Percentiles rank a stretch among this genome's conserved stretches.
phyloP scores from a whole-genome alignment of 2,329 filamentous ascomycete species.

The Thelonectria olida region DNA sequence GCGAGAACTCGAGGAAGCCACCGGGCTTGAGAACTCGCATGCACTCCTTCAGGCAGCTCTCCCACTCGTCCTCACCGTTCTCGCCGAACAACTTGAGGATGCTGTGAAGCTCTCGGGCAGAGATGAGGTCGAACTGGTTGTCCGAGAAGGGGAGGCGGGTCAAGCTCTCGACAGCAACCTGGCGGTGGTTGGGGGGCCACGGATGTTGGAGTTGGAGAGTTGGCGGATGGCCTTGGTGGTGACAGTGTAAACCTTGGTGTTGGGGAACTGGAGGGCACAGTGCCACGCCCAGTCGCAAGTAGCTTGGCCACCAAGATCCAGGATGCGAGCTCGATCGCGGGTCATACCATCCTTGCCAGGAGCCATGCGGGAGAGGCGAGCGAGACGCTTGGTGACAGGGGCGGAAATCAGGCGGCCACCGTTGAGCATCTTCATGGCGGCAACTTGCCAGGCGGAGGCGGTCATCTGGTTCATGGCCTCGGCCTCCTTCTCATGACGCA shows the following conservation, averaged over 20 bases:
- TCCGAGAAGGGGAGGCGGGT: slow-evolving; percentile 86
- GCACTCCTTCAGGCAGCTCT: slow-evolving; percentile 84
- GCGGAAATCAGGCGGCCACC: slow-evolving; percentile 71
- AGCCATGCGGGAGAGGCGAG: slow-evolving; percentile 61
- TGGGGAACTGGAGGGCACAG: slow-evolving; percentile 84
- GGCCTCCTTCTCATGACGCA: slow-evolving; percentile 78
- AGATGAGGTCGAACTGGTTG: slow-evolving; percentile 90
- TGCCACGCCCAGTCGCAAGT: slow-evolving; percentile 97
- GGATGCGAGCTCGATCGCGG: slow-evolving; percentile 70
- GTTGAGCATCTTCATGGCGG: slow-evolving; percentile 68
- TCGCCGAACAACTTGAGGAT: slow-evolving; percentile 79
- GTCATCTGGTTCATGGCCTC: slow-evolving; percentile 80
- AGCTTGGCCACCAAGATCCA: slow-evolving; percentile 87
- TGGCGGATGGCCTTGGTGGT: slow-evolving; percentile 78
- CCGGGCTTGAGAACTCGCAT: slow-evolving; percentile 92
- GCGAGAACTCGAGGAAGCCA: slow-evolving; percentile 88
- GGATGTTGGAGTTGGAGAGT: slow-evolving; percentile 77
- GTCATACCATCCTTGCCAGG: slow-evolving; percentile 53
- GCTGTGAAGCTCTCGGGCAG: slow-evolving; percentile 85
- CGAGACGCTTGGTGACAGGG: slow-evolving; percentile 70
- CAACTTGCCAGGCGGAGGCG: slow-evolving; percentile 69
- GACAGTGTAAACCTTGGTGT: slow-evolving; percentile 88
- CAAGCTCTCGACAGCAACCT: slow-evolving; percentile 79
- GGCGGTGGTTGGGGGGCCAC: slow-evolving; percentile 89
- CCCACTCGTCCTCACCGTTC: slow-evolving; percentile 84